Evolutionary conservation across 2,329 filamentous ascomycete genomes (phyloP), one percentile per base, ranked within the genome.

Genomic region (Rhexocercosporidium sp.): DNA sequence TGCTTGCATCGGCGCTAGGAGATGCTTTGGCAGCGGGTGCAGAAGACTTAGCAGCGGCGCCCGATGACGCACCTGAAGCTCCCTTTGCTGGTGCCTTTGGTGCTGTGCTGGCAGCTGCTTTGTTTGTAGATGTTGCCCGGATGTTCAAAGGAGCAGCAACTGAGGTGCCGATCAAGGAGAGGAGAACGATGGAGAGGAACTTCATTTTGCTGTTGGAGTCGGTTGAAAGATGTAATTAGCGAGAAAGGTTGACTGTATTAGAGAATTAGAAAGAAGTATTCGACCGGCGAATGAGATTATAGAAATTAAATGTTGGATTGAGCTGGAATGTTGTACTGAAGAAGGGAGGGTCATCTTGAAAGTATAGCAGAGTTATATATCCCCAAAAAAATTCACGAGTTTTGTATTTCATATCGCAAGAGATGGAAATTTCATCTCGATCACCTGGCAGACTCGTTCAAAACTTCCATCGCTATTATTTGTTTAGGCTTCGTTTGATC

Each of bases 221-320:
- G 34, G 3, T 27, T 18, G 20, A n/a, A 41, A 37, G 34, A 14
- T n/a, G 20, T 37, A 11, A 25, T 47, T 47, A n/a, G 44, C 44
- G 34, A 56, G 29, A 34, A 56, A 37, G 16, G 22, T 56, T 11
- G 31, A 57, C 37, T 22, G 20, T 25, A 57, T 57, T 57, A 57
- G 20, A 25, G 16, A 25, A 39, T 57, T 57, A 57, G 20, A 57
- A 3, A 41, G 34, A 41, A 39, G 31, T 22, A 27, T 57, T 57
- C 54, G 54, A 57, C 54, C 54, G 54, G 54, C 54, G 54, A 57
- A 57, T 39, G 54, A 39, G 54, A 57, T 57, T 39, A 57, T n/a
- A 57, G 54, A 41, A 57, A 1, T 57, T n/a, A 34, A 41, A 8
- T 57, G 54, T 25, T 57, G 54, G 31, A 57, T 25, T 57, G 54